phyloP scores from a whole-genome alignment of 2,329 filamentous ascomycete genomes.

The Pestalotiopsis sp. region DNA sequence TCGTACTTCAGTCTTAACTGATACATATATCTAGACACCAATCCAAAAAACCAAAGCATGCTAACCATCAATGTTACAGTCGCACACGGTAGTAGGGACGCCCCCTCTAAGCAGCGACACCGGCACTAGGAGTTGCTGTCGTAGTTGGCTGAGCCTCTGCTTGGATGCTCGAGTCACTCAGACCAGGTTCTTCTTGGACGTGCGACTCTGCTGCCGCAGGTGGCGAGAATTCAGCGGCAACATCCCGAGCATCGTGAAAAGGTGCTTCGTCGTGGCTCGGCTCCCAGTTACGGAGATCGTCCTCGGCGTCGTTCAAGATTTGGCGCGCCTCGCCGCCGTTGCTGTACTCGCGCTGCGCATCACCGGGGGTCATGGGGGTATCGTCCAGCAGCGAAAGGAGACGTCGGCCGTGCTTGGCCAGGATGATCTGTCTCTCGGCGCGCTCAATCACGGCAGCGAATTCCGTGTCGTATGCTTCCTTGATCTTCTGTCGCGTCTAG shows the following conservation, averaged over 20 bases:
- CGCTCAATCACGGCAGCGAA: constrained; percentile 92
- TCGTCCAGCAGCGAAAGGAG: constrained; percentile 88
- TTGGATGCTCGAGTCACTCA: not conserved
- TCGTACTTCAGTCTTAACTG: not conserved
- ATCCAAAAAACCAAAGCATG: not conserved
- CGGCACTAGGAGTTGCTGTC: not conserved
- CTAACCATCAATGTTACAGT: not conserved
- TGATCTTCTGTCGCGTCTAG: constrained; percentile 92
- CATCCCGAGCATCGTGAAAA: not conserved
- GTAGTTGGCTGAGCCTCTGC: not conserved
- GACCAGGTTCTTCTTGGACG: not conserved
- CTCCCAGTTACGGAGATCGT: constrained; percentile 79
- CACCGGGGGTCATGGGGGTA: constrained; percentile 84
- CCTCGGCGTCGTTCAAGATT: constrained; percentile 89
- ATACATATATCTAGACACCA: not conserved
- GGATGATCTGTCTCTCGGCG: constrained; percentile 93
- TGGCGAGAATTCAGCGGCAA: not conserved
- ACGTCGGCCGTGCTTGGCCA: constrained; percentile 87
- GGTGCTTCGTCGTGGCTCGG: constrained; percentile 41
- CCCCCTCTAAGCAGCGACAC: constrained; percentile 5
- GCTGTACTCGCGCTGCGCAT: constrained; percentile 71
- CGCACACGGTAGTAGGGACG: not conserved
- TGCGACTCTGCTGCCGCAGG: constrained; percentile 2
- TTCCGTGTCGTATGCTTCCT: constrained; percentile 89
- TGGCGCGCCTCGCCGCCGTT: constrained; percentile 72